These are phyloP conservation scores for Monosporascus sp. DNA, from an alignment of 2,329 filamentous ascomycete genomes.

Conservation along the genomic window DNA sequence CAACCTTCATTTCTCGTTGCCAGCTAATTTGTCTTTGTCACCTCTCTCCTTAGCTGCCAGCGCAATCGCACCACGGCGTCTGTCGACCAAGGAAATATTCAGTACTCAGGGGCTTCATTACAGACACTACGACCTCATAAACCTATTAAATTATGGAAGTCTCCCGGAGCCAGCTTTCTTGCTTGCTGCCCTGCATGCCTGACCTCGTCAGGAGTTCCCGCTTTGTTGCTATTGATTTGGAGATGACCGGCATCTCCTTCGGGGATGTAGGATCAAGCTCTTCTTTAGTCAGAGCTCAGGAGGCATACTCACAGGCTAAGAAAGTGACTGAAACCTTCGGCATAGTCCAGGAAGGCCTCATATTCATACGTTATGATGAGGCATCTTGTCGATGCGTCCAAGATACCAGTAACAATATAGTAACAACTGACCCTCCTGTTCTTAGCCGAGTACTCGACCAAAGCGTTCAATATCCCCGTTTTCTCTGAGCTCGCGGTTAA, in stretches of 20 bases:
- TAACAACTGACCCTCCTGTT: constrained; percentile 5
- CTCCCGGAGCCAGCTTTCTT: constrained; percentile 21
- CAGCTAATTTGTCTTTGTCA: too few species aligned
- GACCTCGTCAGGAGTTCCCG: constrained; percentile 22
- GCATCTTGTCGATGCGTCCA: neutral
- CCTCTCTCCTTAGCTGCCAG: too few species aligned
- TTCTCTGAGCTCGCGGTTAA: neutral
- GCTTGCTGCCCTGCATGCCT: constrained; percentile 24
- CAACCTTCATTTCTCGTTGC: too few species aligned
- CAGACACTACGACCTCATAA: neutral
- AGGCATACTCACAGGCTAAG: constrained; percentile 24
- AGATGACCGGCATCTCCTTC: constrained; percentile 31
- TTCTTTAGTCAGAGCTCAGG: constrained; percentile 3
- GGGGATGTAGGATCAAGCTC: neutral
- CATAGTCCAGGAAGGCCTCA: constrained; percentile 32
- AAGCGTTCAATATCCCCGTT: constrained; percentile 20
- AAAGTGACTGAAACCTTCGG: constrained; percentile 25
- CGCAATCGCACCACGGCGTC: too few species aligned
- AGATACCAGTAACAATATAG: neutral
- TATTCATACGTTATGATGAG: constrained; percentile 21
- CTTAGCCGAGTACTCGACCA: constrained; percentile 14
- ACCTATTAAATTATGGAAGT: constrained; percentile 20
- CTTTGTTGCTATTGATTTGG: constrained; percentile 31
- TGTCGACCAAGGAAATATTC: too few species aligned
- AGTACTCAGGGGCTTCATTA: neutral